Conservation (phyloP, 305 asterid species). For the Plantago lanceolata region DNA sequence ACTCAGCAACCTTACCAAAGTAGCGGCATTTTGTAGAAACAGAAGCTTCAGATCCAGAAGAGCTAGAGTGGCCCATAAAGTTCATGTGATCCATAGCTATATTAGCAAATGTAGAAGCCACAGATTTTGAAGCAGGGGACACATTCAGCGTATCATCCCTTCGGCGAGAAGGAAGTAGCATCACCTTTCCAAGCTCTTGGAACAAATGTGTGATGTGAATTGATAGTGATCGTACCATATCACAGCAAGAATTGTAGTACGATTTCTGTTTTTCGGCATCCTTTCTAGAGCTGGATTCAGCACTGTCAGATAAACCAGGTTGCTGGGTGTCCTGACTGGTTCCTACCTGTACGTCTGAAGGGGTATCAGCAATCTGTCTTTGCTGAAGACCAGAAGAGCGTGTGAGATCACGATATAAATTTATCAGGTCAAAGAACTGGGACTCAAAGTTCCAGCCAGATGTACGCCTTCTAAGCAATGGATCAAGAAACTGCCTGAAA, state of each 20-base stretch:
- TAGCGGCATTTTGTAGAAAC: slow-evolving; percentile 83
- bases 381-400: slow-evolving; percentile 71
- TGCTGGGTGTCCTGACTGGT: slow-evolving; percentile 47
- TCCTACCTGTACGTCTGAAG: slow-evolving; percentile 44
- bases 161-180: slow-evolving; percentile 90
- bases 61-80: slow-evolving; percentile 55
- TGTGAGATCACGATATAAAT: slow-evolving; percentile 81
- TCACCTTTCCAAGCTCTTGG: slow-evolving; percentile 93
- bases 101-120: slow-evolving; percentile 75
- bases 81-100: slow-evolving; percentile 74
- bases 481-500: slow-evolving; percentile 88
- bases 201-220: slow-evolving; percentile 89
- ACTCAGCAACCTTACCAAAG: slow-evolving; percentile 82
- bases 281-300: slow-evolving; percentile 46
- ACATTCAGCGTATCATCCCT: slow-evolving; percentile 81
- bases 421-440: slow-evolving; percentile 85
- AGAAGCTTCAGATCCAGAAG: slow-evolving; percentile 64
- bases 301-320: slow-evolving; percentile 49
- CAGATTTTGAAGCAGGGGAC: slow-evolving; percentile 78
- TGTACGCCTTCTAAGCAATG: slow-evolving; percentile 77
- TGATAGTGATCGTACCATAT: slow-evolving; percentile 79
- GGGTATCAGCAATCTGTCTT: slow-evolving; percentile 50
- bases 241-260: slow-evolving; percentile 74
- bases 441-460: slow-evolving; percentile 96
- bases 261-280: slow-evolving; percentile 73